Evolutionary conservation across 2,329 filamentous ascomycete species (phyloP), one percentile per base, ranked within the genome.

Genomic region (Aspergillus sp.): DNA sequence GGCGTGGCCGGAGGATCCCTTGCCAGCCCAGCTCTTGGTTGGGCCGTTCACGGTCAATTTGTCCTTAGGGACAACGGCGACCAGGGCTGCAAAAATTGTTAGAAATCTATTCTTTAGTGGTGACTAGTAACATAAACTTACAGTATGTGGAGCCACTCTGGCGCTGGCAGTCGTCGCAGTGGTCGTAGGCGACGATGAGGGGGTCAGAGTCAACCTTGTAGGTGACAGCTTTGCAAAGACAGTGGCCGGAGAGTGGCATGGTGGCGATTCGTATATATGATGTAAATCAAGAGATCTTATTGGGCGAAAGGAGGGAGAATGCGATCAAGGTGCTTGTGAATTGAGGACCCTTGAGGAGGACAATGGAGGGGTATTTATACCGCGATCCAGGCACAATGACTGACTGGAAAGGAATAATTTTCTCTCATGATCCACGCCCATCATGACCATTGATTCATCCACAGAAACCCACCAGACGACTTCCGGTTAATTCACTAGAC

Each of bases 81-180:
- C 82, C 47, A 85, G 79, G 42, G 82, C 65, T 85, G 51, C 38
- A 11, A 27, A 6, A 13, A 9, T 11, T 28, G 11, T 11, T 19
- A 53, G 33, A 13, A 27, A 37, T 38, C 29, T 32, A 28, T 28
- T 13, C 8, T 11, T 7, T 9, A 7, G 30, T 8, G 30, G n/a
- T 27, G 28, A 33, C 28, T 34, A 34, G 27, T 7, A 39, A 33
- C 41, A 34, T 29, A 13, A 28, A 44, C 54, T 11, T 49, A 67
- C 64, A 85, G 66, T 86, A 86, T 45, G 82, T 84, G 12, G 81
- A 85, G 51, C 82, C 82, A 40, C 69, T 77, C 69, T 86, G 82
- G 59, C 82, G 81, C 68, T 86, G 82, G 75, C 82, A 86, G 68
- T 85, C 82, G 60, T 86, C 82, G 58, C 82, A 86, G 72, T 86